Percentiles rank a stretch among this genome's conserved stretches.
Conservation (phyloP, 2,329 filamentous ascomycete genomes). For the Drechslerella dactyloides region DNA sequence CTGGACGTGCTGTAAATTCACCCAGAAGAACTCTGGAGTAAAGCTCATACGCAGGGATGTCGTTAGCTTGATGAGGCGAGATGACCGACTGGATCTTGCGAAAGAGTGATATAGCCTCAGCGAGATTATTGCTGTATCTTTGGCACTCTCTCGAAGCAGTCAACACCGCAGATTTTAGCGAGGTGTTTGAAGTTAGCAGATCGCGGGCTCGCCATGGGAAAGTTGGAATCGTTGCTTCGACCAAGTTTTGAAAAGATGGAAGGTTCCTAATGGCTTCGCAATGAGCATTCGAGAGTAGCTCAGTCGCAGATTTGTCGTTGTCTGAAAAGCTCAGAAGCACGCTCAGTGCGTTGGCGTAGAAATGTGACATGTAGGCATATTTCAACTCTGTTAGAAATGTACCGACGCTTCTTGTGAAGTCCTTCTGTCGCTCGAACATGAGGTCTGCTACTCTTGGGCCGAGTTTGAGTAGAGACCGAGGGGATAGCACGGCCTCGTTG, state of each 20-base stretch:
- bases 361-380: conserved; percentile 87
- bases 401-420: conserved; percentile 72
- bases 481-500: conserved; percentile 67
- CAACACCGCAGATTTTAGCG: conserved; percentile 60
- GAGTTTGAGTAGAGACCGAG: conserved; percentile 66
- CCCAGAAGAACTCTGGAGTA: conserved; percentile 44
- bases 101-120: conserved; percentile 51
- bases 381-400: conserved; percentile 58
- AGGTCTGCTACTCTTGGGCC: conserved; percentile 69
- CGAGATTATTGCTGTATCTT: conserved; percentile 50
- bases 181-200: conserved; percentile 68
- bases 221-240: conserved; percentile 32
- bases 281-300: conserved; percentile 66
- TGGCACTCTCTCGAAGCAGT: conserved; percentile 46
- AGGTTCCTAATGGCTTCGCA: conserved; percentile 72
- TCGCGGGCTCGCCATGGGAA: conserved; percentile 56
- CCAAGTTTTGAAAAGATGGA: conserved; percentile 65
- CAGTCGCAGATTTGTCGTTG: conserved; percentile 55
- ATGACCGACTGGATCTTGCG: conserved; percentile 42
- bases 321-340: conserved; percentile 63
- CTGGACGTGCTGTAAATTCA: conserved; percentile 42
- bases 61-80: conserved; percentile 24
- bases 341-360: conserved; percentile 77
- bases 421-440: conserved; percentile 74
- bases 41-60: conserved; percentile 44